Evolutionary conservation across 257 asterid species (phyloP), one percentile per base, ranked within the genome.

Genomic region (Cynanchum wilfordii): DNA sequence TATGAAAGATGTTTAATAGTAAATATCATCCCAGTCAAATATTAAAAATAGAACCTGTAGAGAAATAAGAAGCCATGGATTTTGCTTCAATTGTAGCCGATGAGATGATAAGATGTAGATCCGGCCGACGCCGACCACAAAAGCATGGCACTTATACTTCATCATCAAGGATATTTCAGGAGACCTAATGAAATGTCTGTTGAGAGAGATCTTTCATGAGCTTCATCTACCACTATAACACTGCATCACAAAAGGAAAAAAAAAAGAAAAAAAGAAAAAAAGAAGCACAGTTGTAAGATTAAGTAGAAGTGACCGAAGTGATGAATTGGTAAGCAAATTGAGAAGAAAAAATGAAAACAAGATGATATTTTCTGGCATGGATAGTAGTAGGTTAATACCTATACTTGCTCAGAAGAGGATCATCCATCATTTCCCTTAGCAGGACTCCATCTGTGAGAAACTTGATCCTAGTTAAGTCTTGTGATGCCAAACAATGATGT

Each of bases 371-470:
- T 42, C 10, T 52, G 4, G 44, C 45, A 69, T 10, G 17, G 19
- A 11, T 19, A 27, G 17, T 22, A 27, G 29, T 20, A 5, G 44
- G 70, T 52, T 22, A 73, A 58, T 81, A 89, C 99, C 99, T 91
- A 79, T 91, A 94, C 83, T 91, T 91, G 90, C 97, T 91, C 79
- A 94, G 77, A 45, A 94, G 87, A 73, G 99, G 99, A 86, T 94
- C 98, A 79, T 90, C 98, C 99, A 94, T 94, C 99, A 94, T 94
- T 87, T 94, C 98, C 74, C 98, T 85, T 64, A 94, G 84, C 84
- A 94, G 80, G 68, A 94, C 98, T 79, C 99, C 99, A 85, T 94
- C 99, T 52, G 99, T 94, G 57, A 91, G 87, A 83, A 90, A 94
- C 50, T 94, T 94, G 75, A 94, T 82, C 87, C 91, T 80, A 6